A percentile compares a stretch with the other conserved stretches of the same genome.
Evolutionary conservation across 2,329 filamentous ascomycete species (phyloP).

Genomic region (Colletotrichum melonis): DNA sequence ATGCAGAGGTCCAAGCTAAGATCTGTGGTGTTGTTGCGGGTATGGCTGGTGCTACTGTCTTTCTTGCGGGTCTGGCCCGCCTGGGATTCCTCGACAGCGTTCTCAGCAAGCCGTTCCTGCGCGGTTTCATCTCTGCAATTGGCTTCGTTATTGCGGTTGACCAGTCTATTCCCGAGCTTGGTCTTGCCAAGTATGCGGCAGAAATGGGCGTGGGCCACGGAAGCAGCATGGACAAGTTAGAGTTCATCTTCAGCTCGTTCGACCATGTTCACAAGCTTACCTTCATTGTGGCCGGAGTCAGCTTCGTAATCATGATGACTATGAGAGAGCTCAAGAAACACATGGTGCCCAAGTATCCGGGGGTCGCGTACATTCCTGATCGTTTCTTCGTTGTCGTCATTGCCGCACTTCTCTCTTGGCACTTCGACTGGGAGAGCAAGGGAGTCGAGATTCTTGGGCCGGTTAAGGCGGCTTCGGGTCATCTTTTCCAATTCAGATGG

Average conservation of each 20-base stretch:
- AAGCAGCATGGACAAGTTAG: conserved; percentile 86
- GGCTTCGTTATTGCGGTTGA: conserved; percentile 97
- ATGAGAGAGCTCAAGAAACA: conserved; percentile 84
- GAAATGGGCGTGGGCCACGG: conserved; percentile 78
- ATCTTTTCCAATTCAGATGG: conserved; percentile 83
- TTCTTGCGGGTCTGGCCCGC: conserved; percentile 86
- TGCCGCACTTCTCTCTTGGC: conserved; percentile 83
- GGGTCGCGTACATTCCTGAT: conserved; percentile 90
- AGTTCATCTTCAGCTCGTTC: conserved; percentile 79
- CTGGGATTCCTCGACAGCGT: conserved; percentile 96
- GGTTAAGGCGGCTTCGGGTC: conserved; percentile 79
- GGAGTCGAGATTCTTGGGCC: conserved; percentile 88
- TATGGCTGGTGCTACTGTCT: conserved; percentile 87
- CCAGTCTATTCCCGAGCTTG: conserved; percentile 91
- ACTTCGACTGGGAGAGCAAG: conserved; percentile 79
- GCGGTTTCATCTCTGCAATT: conserved; percentile 97
- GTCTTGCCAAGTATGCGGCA: conserved; percentile 75
- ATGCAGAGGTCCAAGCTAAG: conserved; percentile 79
- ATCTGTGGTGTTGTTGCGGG: conserved; percentile 90
- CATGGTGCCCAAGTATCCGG: conserved; percentile 82
- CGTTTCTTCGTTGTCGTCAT: conserved; percentile 90
- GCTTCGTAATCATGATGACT: conserved; percentile 91
- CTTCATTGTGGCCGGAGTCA: conserved; percentile 78
- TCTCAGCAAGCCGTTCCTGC: conserved; percentile 88
- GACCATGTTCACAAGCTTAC: conserved; percentile 79